Evolutionary conservation across 1,139 yeast species (phyloP).

Genomic region (Arxiozyma slooffiae): DNA sequence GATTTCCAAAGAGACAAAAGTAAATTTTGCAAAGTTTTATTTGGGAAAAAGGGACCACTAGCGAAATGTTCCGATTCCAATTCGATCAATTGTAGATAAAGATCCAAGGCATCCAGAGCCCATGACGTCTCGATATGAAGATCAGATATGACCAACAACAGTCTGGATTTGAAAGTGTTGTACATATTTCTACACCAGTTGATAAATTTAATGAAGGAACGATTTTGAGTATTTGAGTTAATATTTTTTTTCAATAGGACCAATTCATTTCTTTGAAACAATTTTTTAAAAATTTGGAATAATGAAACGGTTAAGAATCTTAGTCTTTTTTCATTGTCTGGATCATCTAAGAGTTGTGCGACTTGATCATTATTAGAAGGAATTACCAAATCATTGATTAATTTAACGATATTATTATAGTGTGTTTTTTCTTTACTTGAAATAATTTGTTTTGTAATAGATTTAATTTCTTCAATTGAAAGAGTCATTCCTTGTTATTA

Average conservation of each 20-base stretch:
- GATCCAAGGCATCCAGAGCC: constrained; percentile 51
- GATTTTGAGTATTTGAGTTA: constrained; percentile 32
- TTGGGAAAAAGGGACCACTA: constrained; percentile 55
- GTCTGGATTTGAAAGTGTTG: constrained; percentile 40
- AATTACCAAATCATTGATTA: constrained; percentile 12
- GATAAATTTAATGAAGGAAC: constrained; percentile 39
- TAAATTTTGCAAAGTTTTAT: constrained; percentile 42
- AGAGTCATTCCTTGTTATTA: constrained; percentile 9
- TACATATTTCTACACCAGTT: constrained; percentile 61
- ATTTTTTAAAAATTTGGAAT: constrained; percentile 46
- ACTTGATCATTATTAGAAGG: neutral
- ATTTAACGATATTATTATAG: constrained; percentile 22
- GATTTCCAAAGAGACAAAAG: constrained; percentile 38
- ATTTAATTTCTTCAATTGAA: constrained; percentile 22
- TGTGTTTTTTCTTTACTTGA: constrained; percentile 21
- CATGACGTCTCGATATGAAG: constrained; percentile 33
- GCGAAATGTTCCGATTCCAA: constrained; percentile 49
- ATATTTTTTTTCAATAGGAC: constrained; percentile 21
- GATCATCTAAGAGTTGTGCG: constrained; percentile 6
- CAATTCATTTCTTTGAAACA: constrained; percentile 44
- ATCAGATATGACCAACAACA: constrained; percentile 38
- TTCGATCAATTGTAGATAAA: constrained; percentile 50
- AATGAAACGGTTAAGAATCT: constrained; percentile 47
- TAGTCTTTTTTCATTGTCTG: constrained; percentile 13
- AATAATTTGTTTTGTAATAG: constrained; percentile 20